Evolutionary conservation across 2,329 filamentous ascomycete genomes (phyloP).

Genomic region (Alternaria atra): DNA sequence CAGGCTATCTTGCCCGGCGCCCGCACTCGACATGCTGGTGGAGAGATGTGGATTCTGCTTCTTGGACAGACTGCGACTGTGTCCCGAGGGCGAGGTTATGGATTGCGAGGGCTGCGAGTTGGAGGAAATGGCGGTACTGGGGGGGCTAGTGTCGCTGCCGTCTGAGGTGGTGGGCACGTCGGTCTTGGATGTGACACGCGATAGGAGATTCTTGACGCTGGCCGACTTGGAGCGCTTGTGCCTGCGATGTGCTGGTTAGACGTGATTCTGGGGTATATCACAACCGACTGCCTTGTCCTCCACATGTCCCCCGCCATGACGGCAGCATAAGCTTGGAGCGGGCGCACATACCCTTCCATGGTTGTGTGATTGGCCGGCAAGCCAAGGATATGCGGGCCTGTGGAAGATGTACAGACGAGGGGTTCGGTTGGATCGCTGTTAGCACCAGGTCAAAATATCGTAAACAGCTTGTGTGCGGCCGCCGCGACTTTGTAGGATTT

Average conservation of each 20-base stretch:
- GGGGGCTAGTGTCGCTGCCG: slow-evolving; percentile 25
- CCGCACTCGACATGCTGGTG: slow-evolving; percentile 37
- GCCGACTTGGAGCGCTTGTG: slow-evolving; percentile 56
- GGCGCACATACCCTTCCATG: slow-evolving; percentile 47
- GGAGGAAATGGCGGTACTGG: slow-evolving; percentile 32
- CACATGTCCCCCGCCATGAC: slow-evolving; percentile 15
- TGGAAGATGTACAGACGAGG: neutral
- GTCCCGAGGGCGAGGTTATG: slow-evolving; percentile 12
- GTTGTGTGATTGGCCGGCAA: slow-evolving; percentile 25
- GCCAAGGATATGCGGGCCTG: slow-evolving; percentile 11
- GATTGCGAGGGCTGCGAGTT: slow-evolving; percentile 33
- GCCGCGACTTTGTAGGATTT: slow-evolving; percentile 7
- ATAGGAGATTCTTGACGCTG: slow-evolving; percentile 50
- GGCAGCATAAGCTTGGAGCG: slow-evolving; percentile 18
- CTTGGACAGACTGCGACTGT: slow-evolving; percentile 41
- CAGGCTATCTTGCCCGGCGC: slow-evolving; percentile 25
- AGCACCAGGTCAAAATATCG: neutral
- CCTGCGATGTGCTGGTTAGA: slow-evolving; percentile 27
- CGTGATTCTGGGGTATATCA: neutral
- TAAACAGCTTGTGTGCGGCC: neutral
- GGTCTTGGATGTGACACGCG: slow-evolving; percentile 44
- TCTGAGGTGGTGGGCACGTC: slow-evolving; percentile 36
- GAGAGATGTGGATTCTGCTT: slow-evolving; percentile 42
- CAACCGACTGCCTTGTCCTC: neutral
- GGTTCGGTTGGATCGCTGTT: neutral